phyloP scores from a whole-genome alignment of 352 stramenopile genomes.

The Elongisporangium undulatum region DNA sequence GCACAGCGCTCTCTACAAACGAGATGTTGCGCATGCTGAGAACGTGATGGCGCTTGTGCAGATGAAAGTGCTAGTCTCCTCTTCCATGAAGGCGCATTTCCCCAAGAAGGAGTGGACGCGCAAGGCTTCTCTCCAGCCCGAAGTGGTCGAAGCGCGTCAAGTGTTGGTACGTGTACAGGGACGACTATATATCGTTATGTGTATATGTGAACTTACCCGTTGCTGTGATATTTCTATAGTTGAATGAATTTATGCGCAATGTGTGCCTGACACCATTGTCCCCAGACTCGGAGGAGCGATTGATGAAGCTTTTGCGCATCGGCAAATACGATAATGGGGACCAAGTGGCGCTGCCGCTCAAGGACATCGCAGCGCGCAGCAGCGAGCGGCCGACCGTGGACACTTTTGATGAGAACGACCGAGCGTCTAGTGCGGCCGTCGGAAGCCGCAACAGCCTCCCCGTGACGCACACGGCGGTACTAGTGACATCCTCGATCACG shows the following conservation, averaged over 20 bases:
- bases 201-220: slow-evolving; percentile 1
- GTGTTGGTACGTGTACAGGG: slow-evolving; percentile 44
- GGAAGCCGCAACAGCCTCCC: not conserved
- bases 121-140: slow-evolving; percentile 40
- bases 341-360: slow-evolving; percentile 2
- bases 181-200: too few species aligned
- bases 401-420: not conserved
- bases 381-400: slow-evolving; percentile 15
- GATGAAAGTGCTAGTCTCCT: slow-evolving; percentile 26
- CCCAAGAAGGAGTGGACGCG: slow-evolving; percentile 52
- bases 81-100: slow-evolving; percentile 24
- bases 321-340: slow-evolving; percentile 36
- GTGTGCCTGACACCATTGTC: slow-evolving; percentile 38
- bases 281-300: slow-evolving; percentile 27
- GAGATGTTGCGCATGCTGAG: not conserved
- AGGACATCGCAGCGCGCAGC: slow-evolving; percentile 16
- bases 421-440: not conserved
- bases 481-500: not conserved
- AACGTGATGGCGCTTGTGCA: slow-evolving; percentile 5
- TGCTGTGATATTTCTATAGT: slow-evolving; percentile 12
- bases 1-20: not conserved
- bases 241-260: slow-evolving; percentile 74
- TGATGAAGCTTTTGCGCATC: slow-evolving; percentile 58
- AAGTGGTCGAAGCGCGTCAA: slow-evolving; percentile 62
- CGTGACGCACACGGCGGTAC: not conserved